phyloP scores from a whole-genome alignment of 2,329 filamentous ascomycete genomes.

The Beauveria asiatica region DNA sequence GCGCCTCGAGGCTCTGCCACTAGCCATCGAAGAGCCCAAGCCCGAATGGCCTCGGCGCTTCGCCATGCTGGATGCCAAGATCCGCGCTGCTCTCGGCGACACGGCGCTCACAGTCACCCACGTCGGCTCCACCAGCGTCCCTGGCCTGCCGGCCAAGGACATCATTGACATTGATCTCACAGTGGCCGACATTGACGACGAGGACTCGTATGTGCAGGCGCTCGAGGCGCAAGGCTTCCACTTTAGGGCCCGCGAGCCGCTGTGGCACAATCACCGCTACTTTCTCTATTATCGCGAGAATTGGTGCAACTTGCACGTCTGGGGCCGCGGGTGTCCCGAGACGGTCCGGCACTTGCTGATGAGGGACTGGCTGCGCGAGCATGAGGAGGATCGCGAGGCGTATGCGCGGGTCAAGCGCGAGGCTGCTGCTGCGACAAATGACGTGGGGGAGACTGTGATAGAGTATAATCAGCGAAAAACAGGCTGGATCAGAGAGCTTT shows the following conservation, averaged over 20 bases:
- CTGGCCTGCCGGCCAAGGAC: slow-evolving; percentile 35
- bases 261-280: slow-evolving; percentile 35
- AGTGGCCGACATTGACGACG: slow-evolving; percentile 26
- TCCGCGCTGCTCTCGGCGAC: slow-evolving; percentile 20
- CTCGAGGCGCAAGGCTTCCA: slow-evolving; percentile 32
- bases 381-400: slow-evolving; percentile 26
- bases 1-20: slow-evolving; percentile 2
- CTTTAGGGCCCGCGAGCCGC: slow-evolving; percentile 32
- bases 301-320: slow-evolving; percentile 35
- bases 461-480: slow-evolving; percentile 33
- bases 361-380: slow-evolving; percentile 30
- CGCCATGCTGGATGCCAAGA: slow-evolving; percentile 18
- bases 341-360: slow-evolving; percentile 31
- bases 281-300: slow-evolving; percentile 24
- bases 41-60: slow-evolving; percentile 15
- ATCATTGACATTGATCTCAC: slow-evolving; percentile 40
- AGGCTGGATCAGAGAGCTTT: slow-evolving; percentile 26
- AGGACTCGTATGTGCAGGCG: slow-evolving; percentile 28
- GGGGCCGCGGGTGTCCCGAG: slow-evolving; percentile 29
- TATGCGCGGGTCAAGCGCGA: slow-evolving; percentile 31
- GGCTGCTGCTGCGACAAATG: slow-evolving; percentile 20
- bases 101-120: slow-evolving; percentile 29
- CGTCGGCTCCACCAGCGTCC: slow-evolving; percentile 37
- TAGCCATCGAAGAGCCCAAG: slow-evolving; percentile 11
- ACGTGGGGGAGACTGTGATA: slow-evolving; percentile 22